These are phyloP conservation scores for Sporormia fimetaria DNA, from an alignment of 495 filamentous ascomycete genomes.

Conservation along the genomic window DNA sequence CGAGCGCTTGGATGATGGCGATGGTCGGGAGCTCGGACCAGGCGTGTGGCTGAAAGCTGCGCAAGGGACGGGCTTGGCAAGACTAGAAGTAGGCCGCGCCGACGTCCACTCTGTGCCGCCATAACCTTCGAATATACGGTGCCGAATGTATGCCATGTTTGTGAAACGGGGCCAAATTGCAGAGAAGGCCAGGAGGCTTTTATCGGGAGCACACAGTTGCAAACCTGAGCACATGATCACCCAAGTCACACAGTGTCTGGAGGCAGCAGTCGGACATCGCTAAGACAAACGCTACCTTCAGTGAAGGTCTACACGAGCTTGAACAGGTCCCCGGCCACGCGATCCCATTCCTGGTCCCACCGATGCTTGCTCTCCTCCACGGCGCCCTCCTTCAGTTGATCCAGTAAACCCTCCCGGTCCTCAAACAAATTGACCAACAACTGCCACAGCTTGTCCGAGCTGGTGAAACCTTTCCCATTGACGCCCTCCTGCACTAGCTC, in stretches of 20 bases:
- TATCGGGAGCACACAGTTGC: too few relatives aligned
- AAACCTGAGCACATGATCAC: too few relatives aligned
- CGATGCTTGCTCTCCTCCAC: conserved; percentile 56
- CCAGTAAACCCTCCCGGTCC: conserved; percentile 42
- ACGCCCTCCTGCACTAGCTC: conserved; percentile 77
- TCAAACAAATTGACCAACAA: conserved; percentile 53
- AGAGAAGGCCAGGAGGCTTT: background rate
- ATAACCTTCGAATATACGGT: conserved; percentile 22
- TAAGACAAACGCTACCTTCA: too few relatives aligned
- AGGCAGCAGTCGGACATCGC: too few relatives aligned
- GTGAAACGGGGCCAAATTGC: background rate
- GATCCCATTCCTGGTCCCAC: conserved; percentile 95
- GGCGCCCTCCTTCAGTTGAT: conserved; percentile 58
- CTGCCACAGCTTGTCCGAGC: conserved; percentile 45
- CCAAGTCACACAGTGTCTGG: too few relatives aligned
- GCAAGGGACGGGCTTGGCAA: conserved; percentile 2
- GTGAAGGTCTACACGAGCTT: conserved; percentile 43
- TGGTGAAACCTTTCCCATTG: conserved; percentile 74
- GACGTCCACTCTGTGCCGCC: conserved; percentile 1
- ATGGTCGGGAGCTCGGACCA: conserved; percentile 13
- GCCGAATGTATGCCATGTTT: conserved; percentile 14
- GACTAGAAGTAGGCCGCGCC: background rate
- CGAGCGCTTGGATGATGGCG: background rate
- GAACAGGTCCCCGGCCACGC: conserved; percentile 59
- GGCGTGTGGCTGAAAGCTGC: conserved; percentile 3